phyloP scores from a whole-genome alignment of 345 rosid genomes.

The Odontarrhena argentea region DNA sequence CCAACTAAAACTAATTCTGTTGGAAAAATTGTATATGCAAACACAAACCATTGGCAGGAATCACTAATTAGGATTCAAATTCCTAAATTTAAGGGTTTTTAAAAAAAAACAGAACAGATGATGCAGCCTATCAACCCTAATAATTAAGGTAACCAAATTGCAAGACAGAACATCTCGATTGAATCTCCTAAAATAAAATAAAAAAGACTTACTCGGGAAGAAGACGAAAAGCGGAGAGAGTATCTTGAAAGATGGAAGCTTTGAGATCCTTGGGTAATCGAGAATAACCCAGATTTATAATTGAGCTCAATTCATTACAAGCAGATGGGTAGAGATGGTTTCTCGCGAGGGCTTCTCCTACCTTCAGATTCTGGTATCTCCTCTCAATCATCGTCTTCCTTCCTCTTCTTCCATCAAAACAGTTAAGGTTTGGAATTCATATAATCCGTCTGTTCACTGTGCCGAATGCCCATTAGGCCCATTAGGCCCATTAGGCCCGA shows the following conservation, averaged over 20 bases:
- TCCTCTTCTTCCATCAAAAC: too few relatives aligned
- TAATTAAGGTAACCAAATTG: neutral
- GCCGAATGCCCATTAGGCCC: too few relatives aligned
- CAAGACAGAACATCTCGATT: neutral
- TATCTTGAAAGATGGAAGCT: constrained; percentile 63
- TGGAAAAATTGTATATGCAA: too few relatives aligned
- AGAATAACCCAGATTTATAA: constrained; percentile 52
- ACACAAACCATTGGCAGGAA: too few relatives aligned
- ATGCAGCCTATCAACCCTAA: constrained; percentile 6
- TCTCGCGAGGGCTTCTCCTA: constrained; percentile 51
- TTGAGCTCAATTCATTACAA: constrained; percentile 68
- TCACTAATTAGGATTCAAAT: too few relatives aligned
- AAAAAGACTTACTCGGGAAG: constrained; percentile 60
- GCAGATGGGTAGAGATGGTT: constrained; percentile 59
- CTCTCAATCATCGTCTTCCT: too few relatives aligned
- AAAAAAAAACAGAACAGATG: neutral
- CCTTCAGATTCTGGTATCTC: constrained; percentile 59
- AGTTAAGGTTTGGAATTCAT: too few relatives aligned
- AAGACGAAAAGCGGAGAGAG: constrained; percentile 72
- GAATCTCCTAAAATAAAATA: neutral
- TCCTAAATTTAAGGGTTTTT: too few relatives aligned
- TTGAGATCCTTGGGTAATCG: constrained; percentile 63
- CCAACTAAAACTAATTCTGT: too few relatives aligned
- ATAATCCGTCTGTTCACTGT: too few relatives aligned
- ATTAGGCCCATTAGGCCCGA: too few relatives aligned